These are phyloP conservation scores for Cyphellophora europaea DNA, from an alignment of 2,329 filamentous ascomycete species.

Conservation along the genomic window DNA sequence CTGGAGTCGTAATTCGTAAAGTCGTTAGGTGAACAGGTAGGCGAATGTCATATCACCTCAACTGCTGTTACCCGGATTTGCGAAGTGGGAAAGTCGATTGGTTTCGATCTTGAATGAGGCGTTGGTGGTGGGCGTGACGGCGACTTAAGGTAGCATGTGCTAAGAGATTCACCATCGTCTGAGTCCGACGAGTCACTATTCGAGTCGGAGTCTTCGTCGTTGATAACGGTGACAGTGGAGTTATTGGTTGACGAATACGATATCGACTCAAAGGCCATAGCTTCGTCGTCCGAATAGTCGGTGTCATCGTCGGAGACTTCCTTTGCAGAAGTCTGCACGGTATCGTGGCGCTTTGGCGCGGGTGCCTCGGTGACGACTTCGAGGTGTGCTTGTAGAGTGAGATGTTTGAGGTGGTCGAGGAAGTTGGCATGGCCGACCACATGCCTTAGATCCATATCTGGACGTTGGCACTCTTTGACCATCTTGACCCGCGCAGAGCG, in stretches of 20 bases:
- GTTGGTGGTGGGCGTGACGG: no score
- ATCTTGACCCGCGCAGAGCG: slow-evolving; percentile 1
- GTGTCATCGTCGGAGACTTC: neutral
- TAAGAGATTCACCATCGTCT: neutral
- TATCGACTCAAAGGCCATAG: slow-evolving; percentile 1
- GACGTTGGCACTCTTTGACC: neutral
- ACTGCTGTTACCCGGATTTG: neutral
- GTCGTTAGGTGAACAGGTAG: no score
- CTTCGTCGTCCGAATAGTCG: no score
- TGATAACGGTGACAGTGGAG: neutral
- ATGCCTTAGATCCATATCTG: neutral
- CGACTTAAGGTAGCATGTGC: no score
- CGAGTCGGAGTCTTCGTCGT: neutral
- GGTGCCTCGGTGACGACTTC: neutral
- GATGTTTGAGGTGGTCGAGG: slow-evolving; percentile 1
- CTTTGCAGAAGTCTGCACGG: neutral
- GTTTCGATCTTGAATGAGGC: neutral
- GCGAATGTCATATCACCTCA: neutral
- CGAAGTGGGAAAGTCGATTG: neutral
- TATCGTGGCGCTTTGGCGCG: neutral
- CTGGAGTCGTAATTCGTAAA: no score
- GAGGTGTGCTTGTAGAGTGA: neutral
- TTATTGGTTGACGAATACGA: neutral
- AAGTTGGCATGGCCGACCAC: slow-evolving; percentile 2
- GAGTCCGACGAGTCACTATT: neutral